Percentiles rank a stretch among this genome's conserved stretches.
Evolutionary conservation across 129 eudicot species (phyloP).

Genomic region (Flaveria brownii): DNA sequence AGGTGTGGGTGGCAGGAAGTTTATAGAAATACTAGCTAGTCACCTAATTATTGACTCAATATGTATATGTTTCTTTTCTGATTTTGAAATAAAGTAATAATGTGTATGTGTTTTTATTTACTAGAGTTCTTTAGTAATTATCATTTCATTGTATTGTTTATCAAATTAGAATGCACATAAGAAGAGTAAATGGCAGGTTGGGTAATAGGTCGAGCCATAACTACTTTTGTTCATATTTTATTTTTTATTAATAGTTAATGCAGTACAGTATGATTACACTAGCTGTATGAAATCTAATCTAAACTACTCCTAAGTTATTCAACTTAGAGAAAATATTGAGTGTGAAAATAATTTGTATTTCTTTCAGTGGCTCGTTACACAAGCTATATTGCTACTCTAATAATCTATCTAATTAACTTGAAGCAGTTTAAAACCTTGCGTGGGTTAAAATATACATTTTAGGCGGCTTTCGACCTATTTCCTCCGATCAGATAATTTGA

Average conservation of each 20-base stretch:
- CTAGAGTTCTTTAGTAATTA: neutral
- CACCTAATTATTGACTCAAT: slow-evolving; percentile 28
- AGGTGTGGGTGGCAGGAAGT: slow-evolving; percentile 37
- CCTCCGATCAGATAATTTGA: neutral
- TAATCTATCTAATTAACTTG: too few species aligned
- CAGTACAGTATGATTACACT: neutral
- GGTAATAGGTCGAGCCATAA: neutral
- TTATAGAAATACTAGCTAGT: slow-evolving; percentile 35
- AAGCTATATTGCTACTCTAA: too few species aligned
- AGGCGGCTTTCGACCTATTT: neutral
- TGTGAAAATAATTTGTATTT: too few species aligned
- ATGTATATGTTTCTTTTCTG: slow-evolving; percentile 26
- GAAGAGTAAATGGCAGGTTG: neutral
- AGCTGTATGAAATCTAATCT: neutral
- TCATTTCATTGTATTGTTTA: slow-evolving; percentile 12
- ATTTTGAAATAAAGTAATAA: slow-evolving; percentile 8
- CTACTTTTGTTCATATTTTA: neutral
- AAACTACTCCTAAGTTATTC: too few species aligned
- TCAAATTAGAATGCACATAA: slow-evolving; percentile 6
- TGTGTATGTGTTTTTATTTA: slow-evolving; percentile 8
- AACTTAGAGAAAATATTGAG: too few species aligned
- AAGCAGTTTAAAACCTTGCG: too few species aligned
- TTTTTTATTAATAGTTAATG: neutral
- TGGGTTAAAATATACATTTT: too few species aligned
- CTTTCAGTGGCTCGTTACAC: too few species aligned